Conservation (phyloP, 2,329 filamentous ascomycete species). For the Fusarium lateritium region DNA sequence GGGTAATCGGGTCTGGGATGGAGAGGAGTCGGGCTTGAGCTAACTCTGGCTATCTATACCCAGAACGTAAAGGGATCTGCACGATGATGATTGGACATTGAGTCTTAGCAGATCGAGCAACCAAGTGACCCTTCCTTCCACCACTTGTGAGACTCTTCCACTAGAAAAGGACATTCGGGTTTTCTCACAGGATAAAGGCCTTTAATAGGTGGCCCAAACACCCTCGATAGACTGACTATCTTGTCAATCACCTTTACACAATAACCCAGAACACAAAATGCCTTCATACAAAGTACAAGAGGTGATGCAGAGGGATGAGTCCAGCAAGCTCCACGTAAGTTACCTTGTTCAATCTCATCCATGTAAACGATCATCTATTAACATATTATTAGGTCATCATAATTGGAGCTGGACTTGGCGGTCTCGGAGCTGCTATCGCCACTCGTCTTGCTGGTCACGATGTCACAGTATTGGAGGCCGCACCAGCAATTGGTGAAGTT, state of each 20-base stretch:
- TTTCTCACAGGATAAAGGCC: not conserved
- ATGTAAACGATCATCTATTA: not conserved
- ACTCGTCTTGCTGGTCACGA: constrained; percentile 45
- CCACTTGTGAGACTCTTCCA: not conserved
- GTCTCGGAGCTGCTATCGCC: constrained; percentile 46
- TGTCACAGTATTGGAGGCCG: constrained; percentile 47
- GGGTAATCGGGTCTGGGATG: not conserved
- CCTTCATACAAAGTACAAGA: constrained; percentile 5
- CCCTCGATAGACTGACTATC: not conserved
- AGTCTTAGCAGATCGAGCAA: not conserved
- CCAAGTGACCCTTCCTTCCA: not conserved
- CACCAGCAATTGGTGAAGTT: constrained; percentile 46
- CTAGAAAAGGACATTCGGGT: not conserved
- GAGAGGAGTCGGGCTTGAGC: not conserved
- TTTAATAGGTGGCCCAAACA: not conserved
- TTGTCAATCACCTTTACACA: not conserved
- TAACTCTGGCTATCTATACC: not conserved
- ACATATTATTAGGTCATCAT: constrained; percentile 26
- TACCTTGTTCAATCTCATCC: not conserved
- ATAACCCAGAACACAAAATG: not conserved
- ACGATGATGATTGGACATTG: not conserved
- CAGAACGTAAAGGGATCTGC: not conserved
- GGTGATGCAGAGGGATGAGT: not conserved
- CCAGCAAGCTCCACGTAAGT: constrained; percentile 8
- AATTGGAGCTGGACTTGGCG: constrained; percentile 49